Percentiles rank a stretch among this genome's conserved stretches.
Evolutionary conservation across 257 asterid genomes (phyloP).

Genomic region (Nicotiana paniculata): DNA sequence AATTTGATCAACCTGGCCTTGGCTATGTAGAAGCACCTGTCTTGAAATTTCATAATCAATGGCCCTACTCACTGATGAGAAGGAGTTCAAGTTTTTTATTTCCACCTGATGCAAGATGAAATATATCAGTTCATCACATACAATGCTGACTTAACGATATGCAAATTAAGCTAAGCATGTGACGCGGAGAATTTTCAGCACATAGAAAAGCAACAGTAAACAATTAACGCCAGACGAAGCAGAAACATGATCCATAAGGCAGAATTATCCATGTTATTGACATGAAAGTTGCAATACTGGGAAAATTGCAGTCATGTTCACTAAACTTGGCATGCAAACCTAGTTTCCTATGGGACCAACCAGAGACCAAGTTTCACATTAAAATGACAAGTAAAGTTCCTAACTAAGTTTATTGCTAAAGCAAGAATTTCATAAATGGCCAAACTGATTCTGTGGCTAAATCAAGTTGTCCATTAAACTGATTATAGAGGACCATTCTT

Average conservation of each 20-base stretch:
- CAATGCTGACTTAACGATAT: not conserved
- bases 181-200: not conserved
- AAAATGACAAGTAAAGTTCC: not conserved
- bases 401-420: not conserved
- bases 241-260: not conserved
- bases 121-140: not conserved
- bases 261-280: not conserved
- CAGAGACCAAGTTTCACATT: not conserved
- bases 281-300: not conserved
- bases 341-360: not conserved
- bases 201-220: not conserved
- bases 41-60: slow-evolving; percentile 88
- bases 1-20: slow-evolving; percentile 77
- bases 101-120: slow-evolving; percentile 59
- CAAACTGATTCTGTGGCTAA: not conserved
- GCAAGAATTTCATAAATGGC: not conserved
- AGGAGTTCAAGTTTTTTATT: slow-evolving; percentile 92
- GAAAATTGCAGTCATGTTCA: not conserved
- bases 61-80: slow-evolving; percentile 89
- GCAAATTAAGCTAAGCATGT: not conserved
- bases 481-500: not conserved
- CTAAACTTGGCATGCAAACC: not conserved
- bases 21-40: slow-evolving; percentile 71
- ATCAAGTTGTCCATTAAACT: not conserved
- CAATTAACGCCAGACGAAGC: not conserved